Base-by-base conservation (phyloP, 495 filamentous ascomycete species). In the Podospora tetraspora region DNA sequence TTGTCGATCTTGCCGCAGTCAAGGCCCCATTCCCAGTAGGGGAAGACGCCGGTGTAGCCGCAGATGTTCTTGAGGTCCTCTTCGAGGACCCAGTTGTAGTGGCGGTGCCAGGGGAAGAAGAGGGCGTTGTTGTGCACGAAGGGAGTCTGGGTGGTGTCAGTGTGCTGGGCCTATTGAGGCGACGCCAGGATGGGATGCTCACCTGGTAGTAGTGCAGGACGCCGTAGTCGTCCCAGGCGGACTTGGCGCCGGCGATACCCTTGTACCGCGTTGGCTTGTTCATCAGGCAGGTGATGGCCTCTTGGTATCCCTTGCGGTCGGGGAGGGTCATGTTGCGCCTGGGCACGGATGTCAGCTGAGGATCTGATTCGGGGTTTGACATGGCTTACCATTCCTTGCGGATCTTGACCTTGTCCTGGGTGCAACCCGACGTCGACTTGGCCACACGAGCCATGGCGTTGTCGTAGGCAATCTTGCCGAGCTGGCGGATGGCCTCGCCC, bases 11-110 rank as follows among this genome's bases (percentile, higher is more conserved):
- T 67, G 64, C 66, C 72, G 67, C 78, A 78, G 68, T 80, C 77
- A 2, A 79, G 71, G 3, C 79, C 79, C 79, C 79, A 82, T 68
- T 79, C 81, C 80, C 78, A 81, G 73, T 80, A 82, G 1, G 79
- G 79, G 52, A 80, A 75, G 21, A 74, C 59, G 21, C 78, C 77
- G 29, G 61, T 66, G 68, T 82, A 82, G 4, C 79, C 79, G 63
- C 79, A 82, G 37, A 71, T 9, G 2, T 72, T 70, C 29, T 68
- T 61, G 10, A 82, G 71, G 64, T 79, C 78, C 43, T 79, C 67
- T 64, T 82, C 79, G 43, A 77, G 75, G 12, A 77, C 77, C 79
- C 76, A 79, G 72, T 77, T 77, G 71, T 78, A 80, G 70, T 80
- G 71, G 62, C 79, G 74, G 66, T 82, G 79, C 73, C 78, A 82